These are phyloP conservation scores for Kurtzmaniella fragi DNA, from an alignment of 805 yeast genomes.

Conservation along the genomic window DNA sequence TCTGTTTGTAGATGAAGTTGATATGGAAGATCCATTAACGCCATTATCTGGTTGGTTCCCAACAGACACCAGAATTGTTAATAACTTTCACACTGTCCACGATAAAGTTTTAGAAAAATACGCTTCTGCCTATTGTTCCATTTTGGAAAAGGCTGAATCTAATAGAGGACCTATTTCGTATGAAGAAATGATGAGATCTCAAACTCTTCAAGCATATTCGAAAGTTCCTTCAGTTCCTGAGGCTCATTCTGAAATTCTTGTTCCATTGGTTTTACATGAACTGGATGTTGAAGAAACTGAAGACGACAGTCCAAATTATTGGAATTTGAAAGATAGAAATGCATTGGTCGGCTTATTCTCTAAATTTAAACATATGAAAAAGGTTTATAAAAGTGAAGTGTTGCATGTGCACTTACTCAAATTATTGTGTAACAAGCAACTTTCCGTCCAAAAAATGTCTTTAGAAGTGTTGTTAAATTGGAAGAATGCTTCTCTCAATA, in stretches of 20 bases:
- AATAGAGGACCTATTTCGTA: constrained; percentile 31
- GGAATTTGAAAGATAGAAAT: constrained; percentile 52
- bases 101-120: constrained; percentile 23
- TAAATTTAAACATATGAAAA: constrained; percentile 58
- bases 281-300: constrained; percentile 16
- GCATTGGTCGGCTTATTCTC: constrained; percentile 58
- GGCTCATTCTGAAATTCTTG: constrained; percentile 47
- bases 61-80: constrained; percentile 40
- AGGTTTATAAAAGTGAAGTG: constrained; percentile 46
- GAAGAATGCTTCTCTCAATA: constrained; percentile 52
- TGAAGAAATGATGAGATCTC: constrained; percentile 47
- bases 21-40: constrained; percentile 6
- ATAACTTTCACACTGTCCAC: constrained; percentile 28
- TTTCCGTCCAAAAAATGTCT: constrained; percentile 67
- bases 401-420: constrained; percentile 50
- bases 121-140: constrained; percentile 24
- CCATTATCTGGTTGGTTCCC: constrained; percentile 35
- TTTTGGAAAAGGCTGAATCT: constrained; percentile 31
- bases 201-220: constrained; percentile 52
- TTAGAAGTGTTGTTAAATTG: constrained; percentile 64
- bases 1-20: constrained; percentile 4
- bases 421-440: constrained; percentile 56
- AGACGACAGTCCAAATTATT: constrained; percentile 10
- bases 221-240: constrained; percentile 70
- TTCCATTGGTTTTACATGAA: constrained; percentile 50